Evolutionary conservation across 805 yeast species (phyloP).

Genomic region (Saccharomycopsis javanensis): DNA sequence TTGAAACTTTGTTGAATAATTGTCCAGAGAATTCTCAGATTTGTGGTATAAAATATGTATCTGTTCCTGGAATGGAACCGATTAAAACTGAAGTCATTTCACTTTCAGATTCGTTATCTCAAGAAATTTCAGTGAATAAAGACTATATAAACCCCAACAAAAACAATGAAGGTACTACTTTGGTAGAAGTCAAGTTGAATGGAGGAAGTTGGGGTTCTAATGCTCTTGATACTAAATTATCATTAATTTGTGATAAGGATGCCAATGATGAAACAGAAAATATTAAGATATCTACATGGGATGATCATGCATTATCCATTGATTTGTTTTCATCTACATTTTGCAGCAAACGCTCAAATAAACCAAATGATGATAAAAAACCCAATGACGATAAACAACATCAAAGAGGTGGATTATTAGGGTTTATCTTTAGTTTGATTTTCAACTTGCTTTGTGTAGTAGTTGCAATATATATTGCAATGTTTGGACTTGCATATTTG

Average conservation of each 20-base stretch:
- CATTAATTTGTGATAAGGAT: slow-evolving; percentile 38
- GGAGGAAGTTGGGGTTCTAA: slow-evolving; percentile 68
- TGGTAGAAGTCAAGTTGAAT: slow-evolving; percentile 32
- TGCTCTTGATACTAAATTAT: slow-evolving; percentile 37
- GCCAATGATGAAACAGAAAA: slow-evolving; percentile 26
- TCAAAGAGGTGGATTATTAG: slow-evolving; percentile 26
- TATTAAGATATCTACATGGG: slow-evolving; percentile 19
- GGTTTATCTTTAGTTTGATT: slow-evolving; percentile 64
- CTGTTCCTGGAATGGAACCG: slow-evolving; percentile 38
- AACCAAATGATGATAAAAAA: slow-evolving; percentile 20
- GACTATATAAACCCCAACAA: slow-evolving; percentile 21
- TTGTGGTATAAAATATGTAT: slow-evolving; percentile 62
- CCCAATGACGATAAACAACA: slow-evolving; percentile 24
- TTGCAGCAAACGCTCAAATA: slow-evolving; percentile 30
- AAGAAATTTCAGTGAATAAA: slow-evolving; percentile 22
- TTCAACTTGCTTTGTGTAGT: slow-evolving; percentile 65
- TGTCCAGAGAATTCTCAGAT: slow-evolving; percentile 69
- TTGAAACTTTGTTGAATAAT: slow-evolving; percentile 29
- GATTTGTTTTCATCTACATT: slow-evolving; percentile 35
- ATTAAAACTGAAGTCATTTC: slow-evolving; percentile 55
- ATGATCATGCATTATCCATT: slow-evolving; percentile 22
- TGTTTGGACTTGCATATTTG: slow-evolving; percentile 67
- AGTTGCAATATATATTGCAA: slow-evolving; percentile 61
- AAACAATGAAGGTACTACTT: slow-evolving; percentile 25
- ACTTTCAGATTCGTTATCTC: slow-evolving; percentile 35